Base-by-base conservation (phyloP, 2,329 filamentous ascomycete genomes). In the Trichoderma semiorbis region DNA sequence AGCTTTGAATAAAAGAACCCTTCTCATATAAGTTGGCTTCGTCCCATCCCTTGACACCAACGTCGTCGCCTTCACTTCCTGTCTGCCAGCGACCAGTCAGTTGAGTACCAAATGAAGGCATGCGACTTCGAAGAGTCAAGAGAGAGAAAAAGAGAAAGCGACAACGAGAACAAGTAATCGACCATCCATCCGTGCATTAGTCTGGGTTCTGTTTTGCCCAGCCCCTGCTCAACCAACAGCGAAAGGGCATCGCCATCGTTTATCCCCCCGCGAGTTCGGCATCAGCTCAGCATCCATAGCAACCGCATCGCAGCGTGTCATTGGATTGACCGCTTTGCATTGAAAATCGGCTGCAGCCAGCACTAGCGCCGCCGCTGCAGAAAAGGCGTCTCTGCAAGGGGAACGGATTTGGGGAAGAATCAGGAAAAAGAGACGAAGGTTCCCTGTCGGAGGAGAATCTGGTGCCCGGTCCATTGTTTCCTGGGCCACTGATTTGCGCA, bases 1-100 rank as follows among this genome's bases (percentile, higher is more conserved):
- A 69, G 73, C 72, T 69, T 70, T 72, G 72, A 72, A 73, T 74
- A 68, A 60, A 50, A 63, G 24, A 28, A 50, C 18, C 36, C 36
- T 47, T 32, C 47, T 57, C 47, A 64, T 39, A 62, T 21, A 57
- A 60, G 8, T n/a, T 68, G 36, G 36, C 53, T 11, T 60, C 32
- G 12, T 47, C 36, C 55, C 12, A 53, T 32, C 34, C 57, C 57
- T 34, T 18, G 5, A 50, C 8, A 21, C 55, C 28, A 50, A 39
- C 47, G 21, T 26, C 57, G 18, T 28, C 57, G 6, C 26, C 21
- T 34, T 6, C 57, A 30, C 28, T 39, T 34, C 28, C 28, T 26
- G 4, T 24, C 32, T 8, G n/a, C 32, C 55, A 21, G 55, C 24
- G 18, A 30, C 6, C 30, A 10, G 55, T 58, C 28, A 53, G n/a